phyloP scores from a whole-genome alignment of 257 asterid genomes.

The Solanum medicagineum region DNA sequence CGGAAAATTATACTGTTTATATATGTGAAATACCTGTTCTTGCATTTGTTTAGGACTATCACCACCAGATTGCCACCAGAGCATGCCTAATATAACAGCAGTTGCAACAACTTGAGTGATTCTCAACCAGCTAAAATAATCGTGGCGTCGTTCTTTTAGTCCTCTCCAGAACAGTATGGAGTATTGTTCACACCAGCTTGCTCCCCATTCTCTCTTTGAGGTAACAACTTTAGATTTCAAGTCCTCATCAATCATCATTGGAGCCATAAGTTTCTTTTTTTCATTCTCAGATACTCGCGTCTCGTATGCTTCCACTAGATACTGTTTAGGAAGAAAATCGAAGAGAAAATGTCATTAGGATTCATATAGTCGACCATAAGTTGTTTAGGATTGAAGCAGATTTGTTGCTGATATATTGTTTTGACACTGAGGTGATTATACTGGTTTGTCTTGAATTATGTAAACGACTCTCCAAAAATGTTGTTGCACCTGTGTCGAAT shows the following conservation, averaged over 20 bases:
- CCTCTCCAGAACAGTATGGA: constrained; percentile 69
- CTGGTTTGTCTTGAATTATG: neutral
- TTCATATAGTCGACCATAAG: neutral
- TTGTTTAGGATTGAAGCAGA: neutral
- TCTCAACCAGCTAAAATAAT: constrained; percentile 87
- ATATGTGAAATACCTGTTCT: constrained; percentile 51
- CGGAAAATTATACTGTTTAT: neutral
- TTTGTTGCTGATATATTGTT: neutral
- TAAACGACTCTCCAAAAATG: neutral
- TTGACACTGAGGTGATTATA: neutral
- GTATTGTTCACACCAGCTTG: constrained; percentile 83
- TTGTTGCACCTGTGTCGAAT: neutral
- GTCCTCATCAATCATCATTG: constrained; percentile 48
- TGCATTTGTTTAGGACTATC: constrained; percentile 44
- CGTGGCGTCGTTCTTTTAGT: constrained; percentile 79
- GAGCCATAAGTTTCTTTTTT: constrained; percentile 42
- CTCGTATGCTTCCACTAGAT: constrained; percentile 79
- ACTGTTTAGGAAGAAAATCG: constrained; percentile 23
- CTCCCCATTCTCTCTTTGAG: constrained; percentile 77
- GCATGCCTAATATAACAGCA: constrained; percentile 72
- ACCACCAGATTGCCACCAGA: constrained; percentile 92
- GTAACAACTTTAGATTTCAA: constrained; percentile 29
- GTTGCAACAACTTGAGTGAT: constrained; percentile 81
- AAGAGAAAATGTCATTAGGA: neutral
- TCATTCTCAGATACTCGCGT: constrained; percentile 56